These are phyloP conservation scores for Fusarium incarnatum DNA, from an alignment of 2,329 filamentous ascomycete genomes.

Conservation along the genomic window DNA sequence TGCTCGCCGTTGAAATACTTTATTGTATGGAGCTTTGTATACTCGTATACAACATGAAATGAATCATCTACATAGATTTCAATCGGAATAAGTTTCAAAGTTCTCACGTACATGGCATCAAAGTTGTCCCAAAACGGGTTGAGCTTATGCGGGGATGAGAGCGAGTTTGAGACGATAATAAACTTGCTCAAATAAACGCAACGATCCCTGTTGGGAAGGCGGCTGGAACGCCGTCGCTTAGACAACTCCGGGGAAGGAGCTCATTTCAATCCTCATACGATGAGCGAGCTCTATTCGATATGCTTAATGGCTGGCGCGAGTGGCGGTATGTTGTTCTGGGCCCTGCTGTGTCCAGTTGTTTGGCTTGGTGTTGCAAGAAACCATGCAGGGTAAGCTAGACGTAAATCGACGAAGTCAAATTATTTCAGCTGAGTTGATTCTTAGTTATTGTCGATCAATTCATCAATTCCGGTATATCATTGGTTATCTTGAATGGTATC, in stretches of 20 bases:
- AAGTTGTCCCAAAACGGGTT: not conserved
- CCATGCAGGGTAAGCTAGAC: conserved; percentile 18
- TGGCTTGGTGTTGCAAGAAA: not conserved
- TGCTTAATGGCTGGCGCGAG: not conserved
- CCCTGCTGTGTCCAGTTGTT: not conserved
- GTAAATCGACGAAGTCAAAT: not conserved
- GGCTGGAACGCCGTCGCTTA: not conserved
- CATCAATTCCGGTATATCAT: accelerated
- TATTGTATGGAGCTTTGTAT: not conserved
- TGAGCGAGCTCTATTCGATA: not conserved
- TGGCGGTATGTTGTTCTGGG: not conserved
- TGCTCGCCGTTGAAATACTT: no score
- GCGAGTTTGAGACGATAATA: conserved; percentile 42
- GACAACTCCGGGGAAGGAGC: not conserved
- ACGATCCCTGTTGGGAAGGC: conserved; percentile 25
- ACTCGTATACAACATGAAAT: not conserved
- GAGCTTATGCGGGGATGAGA: conserved; percentile 26
- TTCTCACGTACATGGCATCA: conserved; percentile 6
- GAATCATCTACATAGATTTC: not conserved
- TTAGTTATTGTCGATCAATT: no score
- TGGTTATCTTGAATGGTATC: accelerated
- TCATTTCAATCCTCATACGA: not conserved
- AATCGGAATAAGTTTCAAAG: not conserved
- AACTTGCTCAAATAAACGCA: conserved; percentile 60
- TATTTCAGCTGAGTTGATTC: not conserved